A percentile compares a stretch with the other conserved stretches of the same genome.
These are phyloP conservation scores for Amesomyces nigricolor DNA, from an alignment of 2,329 filamentous ascomycete genomes.

Conservation along the genomic window DNA sequence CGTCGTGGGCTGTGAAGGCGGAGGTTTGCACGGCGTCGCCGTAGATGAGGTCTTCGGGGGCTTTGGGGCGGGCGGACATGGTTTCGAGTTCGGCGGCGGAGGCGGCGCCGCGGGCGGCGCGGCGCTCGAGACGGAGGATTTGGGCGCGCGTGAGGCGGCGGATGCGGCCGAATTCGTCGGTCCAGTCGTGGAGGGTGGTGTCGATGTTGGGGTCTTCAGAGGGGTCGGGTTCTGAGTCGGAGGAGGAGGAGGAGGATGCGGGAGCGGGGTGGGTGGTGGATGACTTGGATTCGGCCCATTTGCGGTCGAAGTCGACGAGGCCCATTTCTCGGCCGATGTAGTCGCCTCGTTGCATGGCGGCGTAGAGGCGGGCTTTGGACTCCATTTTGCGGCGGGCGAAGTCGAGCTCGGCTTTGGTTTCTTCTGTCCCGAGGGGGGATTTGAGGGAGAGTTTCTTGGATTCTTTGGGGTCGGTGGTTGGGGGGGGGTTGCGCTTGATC, in stretches of 20 bases:
- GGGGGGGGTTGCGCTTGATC: conserved; percentile 38
- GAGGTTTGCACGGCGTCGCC: conserved; percentile 78
- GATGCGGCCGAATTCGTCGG: conserved; percentile 88
- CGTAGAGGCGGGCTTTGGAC: conserved; percentile 83
- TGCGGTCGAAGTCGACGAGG: conserved; percentile 90
- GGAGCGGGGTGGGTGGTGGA: conserved; percentile 30
- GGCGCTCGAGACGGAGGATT: conserved; percentile 56
- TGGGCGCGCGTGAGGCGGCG: conserved; percentile 66
- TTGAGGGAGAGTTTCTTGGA: conserved; percentile 41
- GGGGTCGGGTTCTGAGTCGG: conserved; percentile 35
- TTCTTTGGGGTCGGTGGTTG: conserved; percentile 36
- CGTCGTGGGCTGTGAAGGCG: conserved; percentile 73
- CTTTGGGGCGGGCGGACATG: conserved; percentile 61
- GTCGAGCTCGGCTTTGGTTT: conserved; percentile 62
- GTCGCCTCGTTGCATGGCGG: conserved; percentile 85
- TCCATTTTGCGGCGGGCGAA: conserved; percentile 78
- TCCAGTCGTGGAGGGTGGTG: conserved; percentile 72
- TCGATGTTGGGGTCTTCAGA: conserved; percentile 32
- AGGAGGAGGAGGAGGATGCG: conserved; percentile 42
- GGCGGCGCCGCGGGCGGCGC: conserved; percentile 48
- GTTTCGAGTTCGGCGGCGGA: conserved; percentile 56
- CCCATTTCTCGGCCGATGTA: conserved; percentile 62
- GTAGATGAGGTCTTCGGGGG: conserved; percentile 69
- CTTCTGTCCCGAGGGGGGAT: conserved; percentile 49
- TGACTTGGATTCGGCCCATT: conserved; percentile 74